These are phyloP conservation scores for Casaregolazyma lundiana DNA, from an alignment of 1,139 yeast genomes.

Conservation along the genomic window DNA sequence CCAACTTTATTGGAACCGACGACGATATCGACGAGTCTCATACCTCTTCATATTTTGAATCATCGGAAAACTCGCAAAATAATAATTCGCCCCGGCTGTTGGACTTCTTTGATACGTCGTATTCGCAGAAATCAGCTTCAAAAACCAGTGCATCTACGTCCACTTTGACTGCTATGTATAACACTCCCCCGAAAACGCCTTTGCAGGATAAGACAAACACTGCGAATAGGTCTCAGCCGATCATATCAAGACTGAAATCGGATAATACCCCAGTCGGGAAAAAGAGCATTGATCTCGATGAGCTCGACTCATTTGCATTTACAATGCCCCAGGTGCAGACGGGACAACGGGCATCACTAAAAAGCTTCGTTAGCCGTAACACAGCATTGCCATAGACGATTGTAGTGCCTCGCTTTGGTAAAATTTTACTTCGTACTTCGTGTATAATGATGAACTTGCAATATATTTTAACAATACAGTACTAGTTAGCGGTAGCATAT, in stretches of 20 bases:
- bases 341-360: not conserved
- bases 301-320: not conserved
- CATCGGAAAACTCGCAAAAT: not conserved
- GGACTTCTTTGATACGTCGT: not conserved
- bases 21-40: conserved; percentile 8
- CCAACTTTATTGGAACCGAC: conserved; percentile 6
- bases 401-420: not conserved
- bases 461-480: conserved; percentile 8
- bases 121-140: not conserved
- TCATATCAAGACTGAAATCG: too few species aligned
- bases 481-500: not conserved
- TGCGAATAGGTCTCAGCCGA: not conserved
- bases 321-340: not conserved
- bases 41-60: conserved; percentile 1
- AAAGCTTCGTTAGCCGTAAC: not conserved
- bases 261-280: not conserved
- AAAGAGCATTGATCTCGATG: not conserved
- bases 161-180: not conserved
- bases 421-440: not conserved
- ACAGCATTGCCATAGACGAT: not conserved
- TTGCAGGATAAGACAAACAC: not conserved
- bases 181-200: conserved; percentile 4
- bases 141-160: not conserved
- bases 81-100: not conserved
- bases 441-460: not conserved